These are phyloP conservation scores for Thielaviopsis populi DNA, from an alignment of 2,329 filamentous ascomycete genomes.

Conservation along the genomic window DNA sequence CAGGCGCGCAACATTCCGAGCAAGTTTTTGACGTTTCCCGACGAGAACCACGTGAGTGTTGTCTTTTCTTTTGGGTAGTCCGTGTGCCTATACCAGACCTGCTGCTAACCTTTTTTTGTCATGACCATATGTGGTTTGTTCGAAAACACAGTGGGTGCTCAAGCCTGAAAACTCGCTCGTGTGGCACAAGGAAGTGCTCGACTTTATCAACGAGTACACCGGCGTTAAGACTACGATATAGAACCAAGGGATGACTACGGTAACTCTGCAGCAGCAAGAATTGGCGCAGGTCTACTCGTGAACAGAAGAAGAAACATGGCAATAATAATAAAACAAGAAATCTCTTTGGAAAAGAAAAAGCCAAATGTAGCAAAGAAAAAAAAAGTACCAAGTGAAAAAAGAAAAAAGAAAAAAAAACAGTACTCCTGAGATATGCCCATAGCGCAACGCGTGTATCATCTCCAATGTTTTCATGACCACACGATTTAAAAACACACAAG, in stretches of 20 bases:
- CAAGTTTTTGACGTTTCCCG: conserved; percentile 66
- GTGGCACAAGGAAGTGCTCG: conserved; percentile 77
- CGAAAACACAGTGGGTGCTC: conserved; percentile 50
- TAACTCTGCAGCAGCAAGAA: too few species aligned
- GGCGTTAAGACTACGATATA: conserved; percentile 24
- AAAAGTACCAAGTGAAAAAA: conserved; percentile 10
- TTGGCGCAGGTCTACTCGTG: neutral
- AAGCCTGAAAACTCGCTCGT: conserved; percentile 83
- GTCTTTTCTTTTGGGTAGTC: neutral
- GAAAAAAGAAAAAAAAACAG: conserved; percentile 14
- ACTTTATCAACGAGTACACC: conserved; percentile 55
- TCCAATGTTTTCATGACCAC: conserved; percentile 15
- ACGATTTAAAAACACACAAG: conserved; percentile 5
- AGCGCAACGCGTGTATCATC: conserved; percentile 12
- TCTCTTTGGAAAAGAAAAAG: conserved; percentile 6
- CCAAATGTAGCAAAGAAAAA: neutral
- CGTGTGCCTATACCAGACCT: too few species aligned
- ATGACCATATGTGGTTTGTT: neutral
- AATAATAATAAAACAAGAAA: conserved; percentile 4
- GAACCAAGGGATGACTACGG: too few species aligned
- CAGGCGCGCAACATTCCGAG: conserved; percentile 63
- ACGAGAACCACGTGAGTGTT: conserved; percentile 44
- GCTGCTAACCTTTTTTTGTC: neutral
- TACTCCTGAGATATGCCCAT: conserved; percentile 16
- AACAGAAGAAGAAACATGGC: neutral